Conservation (phyloP, 805 yeast species). For the Wickerhamiella qilinensis region DNA sequence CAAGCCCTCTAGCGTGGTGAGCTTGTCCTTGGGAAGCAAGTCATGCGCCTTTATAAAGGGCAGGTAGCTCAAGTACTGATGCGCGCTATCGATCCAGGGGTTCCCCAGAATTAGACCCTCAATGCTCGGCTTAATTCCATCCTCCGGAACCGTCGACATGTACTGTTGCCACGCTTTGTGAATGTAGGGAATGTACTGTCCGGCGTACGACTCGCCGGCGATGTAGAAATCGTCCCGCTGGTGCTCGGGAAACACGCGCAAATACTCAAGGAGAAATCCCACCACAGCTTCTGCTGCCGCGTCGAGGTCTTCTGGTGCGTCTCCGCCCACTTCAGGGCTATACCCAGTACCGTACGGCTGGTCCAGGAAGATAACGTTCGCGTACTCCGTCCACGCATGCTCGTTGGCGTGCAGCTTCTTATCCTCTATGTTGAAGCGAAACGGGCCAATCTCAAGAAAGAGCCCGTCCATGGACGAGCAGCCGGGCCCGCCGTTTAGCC, state of each 20-base stretch:
- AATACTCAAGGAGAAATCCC: conserved; percentile 49
- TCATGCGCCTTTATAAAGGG: conserved; percentile 52
- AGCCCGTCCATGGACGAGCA: conserved; percentile 98
- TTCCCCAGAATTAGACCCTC: conserved; percentile 66
- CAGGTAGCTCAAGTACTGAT: conserved; percentile 64
- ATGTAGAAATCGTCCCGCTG: conserved; percentile 44
- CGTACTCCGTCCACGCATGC: conserved; percentile 74
- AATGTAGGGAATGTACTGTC: conserved; percentile 86
- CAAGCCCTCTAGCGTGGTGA: conserved; percentile 16
- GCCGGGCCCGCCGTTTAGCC: conserved; percentile 98
- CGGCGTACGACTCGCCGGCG: conserved; percentile 96
- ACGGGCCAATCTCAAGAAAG: conserved; percentile 80
- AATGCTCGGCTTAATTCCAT: neutral
- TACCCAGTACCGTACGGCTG: conserved; percentile 95
- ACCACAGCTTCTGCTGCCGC: conserved; percentile 48
- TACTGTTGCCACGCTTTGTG: conserved; percentile 27
- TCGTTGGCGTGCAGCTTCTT: conserved; percentile 34
- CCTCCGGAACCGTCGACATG: neutral
- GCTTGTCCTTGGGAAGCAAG: conserved; percentile 26
- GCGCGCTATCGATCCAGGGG: conserved; percentile 86
- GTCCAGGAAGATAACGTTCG: conserved; percentile 73
- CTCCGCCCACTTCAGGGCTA: conserved; percentile 35
- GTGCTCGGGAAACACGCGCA: conserved; percentile 59
- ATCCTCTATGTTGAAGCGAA: conserved; percentile 35
- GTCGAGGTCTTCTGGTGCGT: conserved; percentile 18